A percentile compares a stretch with the other conserved stretches of the same genome.
phyloP scores from a whole-genome alignment of 768 basidiomycete genomes.

The Coprinopsis sp. region DNA sequence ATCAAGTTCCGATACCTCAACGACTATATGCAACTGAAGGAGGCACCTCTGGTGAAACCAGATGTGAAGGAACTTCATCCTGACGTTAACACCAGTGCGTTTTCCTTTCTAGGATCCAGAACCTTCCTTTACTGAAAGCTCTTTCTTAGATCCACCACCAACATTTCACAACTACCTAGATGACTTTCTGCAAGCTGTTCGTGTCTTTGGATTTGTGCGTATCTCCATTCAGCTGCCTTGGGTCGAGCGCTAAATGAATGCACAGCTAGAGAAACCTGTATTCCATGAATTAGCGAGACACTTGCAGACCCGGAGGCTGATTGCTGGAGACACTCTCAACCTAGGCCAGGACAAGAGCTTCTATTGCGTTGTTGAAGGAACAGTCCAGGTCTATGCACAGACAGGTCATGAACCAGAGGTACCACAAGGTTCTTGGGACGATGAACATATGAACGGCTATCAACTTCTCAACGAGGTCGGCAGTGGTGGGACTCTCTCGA shows the following conservation, averaged over 20 bases:
- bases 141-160: slow-evolving; percentile 48
- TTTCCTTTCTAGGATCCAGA: not conserved
- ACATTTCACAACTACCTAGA: slow-evolving; percentile 95
- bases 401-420: slow-evolving; percentile 48
- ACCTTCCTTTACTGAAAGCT: not conserved
- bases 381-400: slow-evolving; percentile 86
- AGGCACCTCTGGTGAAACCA: slow-evolving; percentile 76
- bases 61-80: slow-evolving; percentile 88
- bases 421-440: slow-evolving; percentile 63
- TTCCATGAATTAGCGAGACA: slow-evolving; percentile 97
- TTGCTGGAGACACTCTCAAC: slow-evolving; percentile 92
- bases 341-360: slow-evolving; percentile 92
- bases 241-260: slow-evolving; percentile 4
- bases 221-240: not conserved
- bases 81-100: slow-evolving; percentile 70
- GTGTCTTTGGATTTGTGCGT: slow-evolving; percentile 91
- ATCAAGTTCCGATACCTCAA: slow-evolving; percentile 80
- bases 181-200: slow-evolving; percentile 93
- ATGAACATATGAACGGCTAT: slow-evolving; percentile 91
- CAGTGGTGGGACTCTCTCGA: slow-evolving; percentile 91
- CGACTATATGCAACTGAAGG: slow-evolving; percentile 70
- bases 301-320: slow-evolving; percentile 89
- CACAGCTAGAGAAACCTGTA: slow-evolving; percentile 84
- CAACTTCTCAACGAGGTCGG: slow-evolving; percentile 96
- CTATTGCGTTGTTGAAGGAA: slow-evolving; percentile 98